Conservation (phyloP, 257 asterid species). For the Solanum pimpinellifolium region DNA sequence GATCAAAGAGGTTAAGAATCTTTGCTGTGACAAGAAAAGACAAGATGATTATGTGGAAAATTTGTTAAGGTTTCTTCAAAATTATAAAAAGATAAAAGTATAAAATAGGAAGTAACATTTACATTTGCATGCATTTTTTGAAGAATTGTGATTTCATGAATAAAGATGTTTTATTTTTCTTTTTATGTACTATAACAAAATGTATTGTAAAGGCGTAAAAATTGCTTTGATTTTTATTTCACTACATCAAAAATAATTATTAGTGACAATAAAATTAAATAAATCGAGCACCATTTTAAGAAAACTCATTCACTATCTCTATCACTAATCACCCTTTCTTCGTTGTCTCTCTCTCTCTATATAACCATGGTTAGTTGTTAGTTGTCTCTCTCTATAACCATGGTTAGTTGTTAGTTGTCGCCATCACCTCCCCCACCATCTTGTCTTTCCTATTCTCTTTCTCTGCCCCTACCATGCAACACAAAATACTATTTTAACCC, state of each 20-base stretch:
- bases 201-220: not conserved
- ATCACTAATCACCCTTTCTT: too few relatives aligned
- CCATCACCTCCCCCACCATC: not conserved
- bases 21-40: not conserved
- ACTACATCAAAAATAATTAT: too few relatives aligned
- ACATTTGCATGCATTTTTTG: not conserved
- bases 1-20: not conserved
- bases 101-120: not conserved
- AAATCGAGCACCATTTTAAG: not conserved
- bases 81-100: not conserved
- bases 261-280: too few relatives aligned
- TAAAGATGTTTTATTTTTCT: not conserved
- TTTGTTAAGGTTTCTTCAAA: not conserved
- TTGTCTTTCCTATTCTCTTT: not conserved
- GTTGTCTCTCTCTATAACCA: not conserved
- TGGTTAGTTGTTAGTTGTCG: not conserved
- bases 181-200: too few relatives aligned
- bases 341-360: too few relatives aligned
- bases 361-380: too few relatives aligned
- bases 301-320: too few relatives aligned
- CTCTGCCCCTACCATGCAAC: not conserved
- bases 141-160: not conserved
- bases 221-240: not conserved
- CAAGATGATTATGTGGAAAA: slow-evolving; percentile 2
- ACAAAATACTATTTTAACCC: not conserved